Evolutionary conservation across 768 basidiomycete species (phyloP).

Genomic region (Boletus huronensis): DNA sequence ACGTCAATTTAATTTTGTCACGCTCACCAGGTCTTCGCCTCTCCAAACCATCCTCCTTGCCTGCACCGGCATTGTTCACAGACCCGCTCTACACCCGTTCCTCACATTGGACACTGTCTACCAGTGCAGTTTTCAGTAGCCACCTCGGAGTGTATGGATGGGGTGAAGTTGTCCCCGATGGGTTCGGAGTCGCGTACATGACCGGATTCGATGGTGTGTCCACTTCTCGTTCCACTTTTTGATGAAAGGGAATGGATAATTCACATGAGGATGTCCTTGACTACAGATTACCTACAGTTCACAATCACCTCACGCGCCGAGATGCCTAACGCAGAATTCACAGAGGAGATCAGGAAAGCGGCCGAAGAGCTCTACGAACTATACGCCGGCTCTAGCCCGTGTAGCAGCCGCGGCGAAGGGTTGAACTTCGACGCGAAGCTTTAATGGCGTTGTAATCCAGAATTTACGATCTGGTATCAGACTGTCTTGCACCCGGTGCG

Average conservation of each 20-base stretch:
- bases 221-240: not conserved
- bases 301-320: slow-evolving; percentile 84
- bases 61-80: slow-evolving; percentile 63
- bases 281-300: slow-evolving; percentile 72
- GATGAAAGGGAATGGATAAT: no score
- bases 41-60: slow-evolving; percentile 56
- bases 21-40: slow-evolving; percentile 61
- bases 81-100: slow-evolving; percentile 74
- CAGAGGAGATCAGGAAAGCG: slow-evolving; percentile 61
- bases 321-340: slow-evolving; percentile 76
- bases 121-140: slow-evolving; percentile 83
- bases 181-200: slow-evolving; percentile 93
- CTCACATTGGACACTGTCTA: slow-evolving; percentile 85
- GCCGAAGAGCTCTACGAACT: slow-evolving; percentile 71
- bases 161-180: slow-evolving; percentile 94
- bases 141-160: slow-evolving; percentile 86
- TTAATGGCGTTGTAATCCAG: slow-evolving; percentile 2
- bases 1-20: not conserved
- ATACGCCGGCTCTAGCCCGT: slow-evolving; percentile 27
- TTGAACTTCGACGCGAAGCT: slow-evolving; percentile 12
- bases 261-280: not conserved
- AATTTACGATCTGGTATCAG: not conserved
- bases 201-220: slow-evolving; percentile 76
- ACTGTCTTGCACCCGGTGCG: not conserved
- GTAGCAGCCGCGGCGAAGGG: not conserved